A percentile compares a stretch with the other conserved stretches of the same genome.
Evolutionary conservation across 441 rosid genomes (phyloP).

Genomic region (Gossypium schwendimanii): DNA sequence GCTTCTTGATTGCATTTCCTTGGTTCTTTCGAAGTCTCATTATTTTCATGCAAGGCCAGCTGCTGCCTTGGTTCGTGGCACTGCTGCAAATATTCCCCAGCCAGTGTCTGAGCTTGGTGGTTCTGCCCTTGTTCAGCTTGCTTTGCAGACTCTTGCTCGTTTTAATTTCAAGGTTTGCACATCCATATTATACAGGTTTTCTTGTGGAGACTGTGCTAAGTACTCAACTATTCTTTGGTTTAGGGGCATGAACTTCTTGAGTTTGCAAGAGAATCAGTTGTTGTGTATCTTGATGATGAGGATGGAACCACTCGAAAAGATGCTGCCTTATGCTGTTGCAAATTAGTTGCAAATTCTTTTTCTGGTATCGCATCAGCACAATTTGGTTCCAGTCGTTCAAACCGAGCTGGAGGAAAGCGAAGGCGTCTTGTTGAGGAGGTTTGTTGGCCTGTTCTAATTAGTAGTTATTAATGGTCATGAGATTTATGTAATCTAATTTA

Average conservation of each 20-base stretch:
- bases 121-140: constrained; percentile 85
- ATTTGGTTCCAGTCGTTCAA: constrained; percentile 72
- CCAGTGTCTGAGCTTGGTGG: constrained; percentile 63
- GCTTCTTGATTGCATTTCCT: constrained; percentile 74
- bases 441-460: constrained; percentile 41
- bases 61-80: constrained; percentile 56
- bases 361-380: constrained; percentile 48
- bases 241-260: constrained; percentile 99
- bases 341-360: constrained; percentile 83
- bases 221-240: constrained; percentile 33
- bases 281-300: constrained; percentile 86
- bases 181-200: constrained; percentile 5
- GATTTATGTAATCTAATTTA: not conserved
- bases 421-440: constrained; percentile 95
- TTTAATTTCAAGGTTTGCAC: constrained; percentile 84
- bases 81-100: constrained; percentile 42
- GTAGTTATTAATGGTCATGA: constrained; percentile 6
- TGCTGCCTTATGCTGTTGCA: constrained; percentile 98
- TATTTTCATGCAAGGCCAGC: constrained; percentile 66
- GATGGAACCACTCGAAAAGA: constrained; percentile 92
- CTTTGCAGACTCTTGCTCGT: constrained; percentile 92
- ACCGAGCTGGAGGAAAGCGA: constrained; percentile 76
- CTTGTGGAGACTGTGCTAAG: constrained; percentile 2
- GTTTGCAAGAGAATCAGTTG: constrained; percentile 92
- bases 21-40: constrained; percentile 79